Evolutionary conservation across 371 early-diverging fungal species (phyloP), one percentile per base, ranked within the genome.

Genomic region (Blakeslea trispora): DNA sequence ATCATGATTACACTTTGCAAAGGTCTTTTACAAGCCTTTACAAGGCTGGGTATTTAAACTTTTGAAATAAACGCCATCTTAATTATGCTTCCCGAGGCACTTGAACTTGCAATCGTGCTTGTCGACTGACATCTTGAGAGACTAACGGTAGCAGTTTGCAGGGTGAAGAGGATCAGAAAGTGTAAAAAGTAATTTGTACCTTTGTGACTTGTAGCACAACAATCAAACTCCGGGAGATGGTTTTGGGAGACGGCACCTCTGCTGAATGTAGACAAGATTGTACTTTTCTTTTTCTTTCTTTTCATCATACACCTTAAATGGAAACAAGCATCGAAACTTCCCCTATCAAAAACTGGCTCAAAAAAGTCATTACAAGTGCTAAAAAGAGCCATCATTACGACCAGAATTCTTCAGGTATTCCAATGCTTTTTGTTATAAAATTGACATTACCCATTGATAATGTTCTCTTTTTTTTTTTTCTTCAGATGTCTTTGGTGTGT

Each of bases 401-500:
- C 28, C 28, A 28, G 10, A 46, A 46, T 21, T 19, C 55, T 2
- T 22, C 37, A 47, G 55, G 55, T 55, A 55, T n/a, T n/a, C n/a
- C n/a, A n/a, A n/a, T n/a, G 17, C 15, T 11, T 8, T 14, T 7
- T 28, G 7, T 7, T 28, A 28, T 5, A 3, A 28, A 28, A 5
- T 28, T 28, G 28, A 28, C 28, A 28, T 28, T 28, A 7, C 7
- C 7, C 5, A 28, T 28, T 7, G 7, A 28, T 28, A 28, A 28
- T n/a, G n/a, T n/a, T n/a, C n/a, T n/a, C 28, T 28, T 28, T 28
- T 28, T 7, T 28, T 43, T n/a, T 34, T 17, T 4, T 32, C 1
- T 24, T 1, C 42, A 56, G 50, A 60, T 21, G 55, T 68, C 5
- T 68, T 68, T 54, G 58, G 61, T 21, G 69, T 68, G 1, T 48